Base-by-base conservation (phyloP, 2,329 filamentous ascomycete species). In the Knufia petricola region DNA sequence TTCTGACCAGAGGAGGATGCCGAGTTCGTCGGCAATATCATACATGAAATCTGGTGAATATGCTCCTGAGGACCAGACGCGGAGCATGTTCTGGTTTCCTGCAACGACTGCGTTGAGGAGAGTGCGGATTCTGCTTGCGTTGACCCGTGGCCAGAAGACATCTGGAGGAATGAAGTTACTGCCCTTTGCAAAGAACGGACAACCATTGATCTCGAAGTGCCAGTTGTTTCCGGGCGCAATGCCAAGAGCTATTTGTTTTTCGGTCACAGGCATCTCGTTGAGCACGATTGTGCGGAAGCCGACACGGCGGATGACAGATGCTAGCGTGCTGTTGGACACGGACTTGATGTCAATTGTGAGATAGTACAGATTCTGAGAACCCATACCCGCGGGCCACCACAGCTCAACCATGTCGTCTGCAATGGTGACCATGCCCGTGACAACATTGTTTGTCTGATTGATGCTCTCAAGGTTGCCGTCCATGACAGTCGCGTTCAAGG, bases 181-280 rank as follows among this genome's bases (percentile, higher is more conserved):
- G 3, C 78, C 79, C 58, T 81, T 81, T 2, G 76, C 78, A 55
- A 80, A 83, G 55, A 83, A 79, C 10, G 77, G 73, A 42, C 76
- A 71, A 0, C 79, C 78, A 51, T 83, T 83, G 51, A 83, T 70
- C 58, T 82, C 77, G 53, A 83, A 82, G 58, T 82, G 77, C 77
- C 78, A 78, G 60, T 78, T 76, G 37, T 72, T 74, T 6, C 75
- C 76, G 0, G 72, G 70, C n/a, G 73, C 69, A 51, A 80, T 73
- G 1, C 79, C 77, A 50, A 69, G 65, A 1, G 69, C 65, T 1
- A 77, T 59, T 52, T 82, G 76, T 1, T 67, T 67, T 0, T 75
- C 66, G 0, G 75, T 75, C 20, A 81, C 73, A 2, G 71, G 71
- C 1, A 68, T 67, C 56, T 74, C 67, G 50, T 81, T 80, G 15